Percentiles rank a stretch among this genome's conserved stretches.
Conservation (phyloP, 768 basidiomycete species). For the Lactarius indigo region DNA sequence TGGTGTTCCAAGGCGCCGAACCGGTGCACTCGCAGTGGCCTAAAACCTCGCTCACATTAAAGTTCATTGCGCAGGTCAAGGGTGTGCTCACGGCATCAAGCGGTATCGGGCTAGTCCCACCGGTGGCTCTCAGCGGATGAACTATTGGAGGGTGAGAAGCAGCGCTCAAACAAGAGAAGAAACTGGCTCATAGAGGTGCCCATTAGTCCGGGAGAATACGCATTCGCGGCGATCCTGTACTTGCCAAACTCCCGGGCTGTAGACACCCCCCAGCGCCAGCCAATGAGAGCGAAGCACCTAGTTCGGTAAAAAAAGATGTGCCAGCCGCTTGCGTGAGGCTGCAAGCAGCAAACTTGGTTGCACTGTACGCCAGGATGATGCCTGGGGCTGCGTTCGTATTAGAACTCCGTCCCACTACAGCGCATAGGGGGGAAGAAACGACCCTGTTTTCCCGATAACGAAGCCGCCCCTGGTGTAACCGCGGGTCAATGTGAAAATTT, state of each 20-base stretch:
- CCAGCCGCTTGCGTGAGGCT: constrained; percentile 27
- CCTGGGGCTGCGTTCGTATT: not conserved
- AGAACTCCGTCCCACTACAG: not conserved
- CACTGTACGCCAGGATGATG: constrained; percentile 14
- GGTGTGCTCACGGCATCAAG: not conserved
- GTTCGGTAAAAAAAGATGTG: not conserved
- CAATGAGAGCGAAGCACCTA: not conserved
- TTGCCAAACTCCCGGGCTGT: constrained; percentile 23
- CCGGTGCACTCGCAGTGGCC: not conserved
- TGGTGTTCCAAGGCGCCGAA: constrained; percentile 11
- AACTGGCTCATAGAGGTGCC: constrained; percentile 25
- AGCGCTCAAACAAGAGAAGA: not conserved
- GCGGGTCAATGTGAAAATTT: not conserved
- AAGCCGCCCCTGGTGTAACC: constrained; percentile 14
- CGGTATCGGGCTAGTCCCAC: not conserved
- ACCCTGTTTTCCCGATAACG: constrained; percentile 21
- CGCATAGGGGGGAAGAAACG: not conserved
- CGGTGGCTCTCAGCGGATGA: not conserved
- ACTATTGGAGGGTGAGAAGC: not conserved
- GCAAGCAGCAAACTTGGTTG: constrained; percentile 28
- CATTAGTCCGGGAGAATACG: constrained; percentile 27
- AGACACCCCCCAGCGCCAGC: not conserved
- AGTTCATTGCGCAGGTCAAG: not conserved
- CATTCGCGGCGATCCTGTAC: constrained; percentile 28
- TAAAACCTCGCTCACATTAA: not conserved